Base-by-base conservation (phyloP, 2,329 filamentous ascomycete species). In the Diaporthe citriasiana region DNA sequence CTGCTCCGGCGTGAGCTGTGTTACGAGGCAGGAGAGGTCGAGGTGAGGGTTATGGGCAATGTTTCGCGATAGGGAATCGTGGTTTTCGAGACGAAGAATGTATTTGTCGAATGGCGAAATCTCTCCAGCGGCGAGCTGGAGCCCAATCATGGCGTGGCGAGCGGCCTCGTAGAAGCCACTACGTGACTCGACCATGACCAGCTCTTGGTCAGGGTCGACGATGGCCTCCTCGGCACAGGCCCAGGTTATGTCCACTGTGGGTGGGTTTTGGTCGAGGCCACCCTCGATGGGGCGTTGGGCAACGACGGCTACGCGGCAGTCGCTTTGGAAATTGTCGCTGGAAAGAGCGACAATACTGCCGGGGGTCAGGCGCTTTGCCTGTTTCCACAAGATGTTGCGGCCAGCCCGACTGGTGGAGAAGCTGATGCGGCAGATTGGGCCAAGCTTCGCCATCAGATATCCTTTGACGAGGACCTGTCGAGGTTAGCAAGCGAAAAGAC, bases 141-240 rank as follows among this genome's bases (percentile, higher is more conserved):
- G 83, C 0, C 93, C 92, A 19, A 89, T 84, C 80, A 98, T 86
- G 0, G 92, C 92, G 80, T 97, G 91, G 0, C 94, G 88, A 50
- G 90, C 87, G 0, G 93, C 90, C 81, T 98, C 95, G 76, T 91
- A 98, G 80, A 95, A 97, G 0, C 93, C 92, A 0, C 83, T 82
- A 4, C 92, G 89, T 1, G 93, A 88, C 79, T 98, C 94, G 0
- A 98, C 84, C 94, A 98, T 97, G 15, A 95, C 82, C 81, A 92
- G 92, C 77, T 93, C 91, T 45, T 89, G 82, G 22, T 89, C 87
- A 0, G 94, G 91, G 78, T 98, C 93, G 65, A 97, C 85, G 3
- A 88, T 74, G 0, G 91, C 84, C 33, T 95, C 89, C 3, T 89
- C 84, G 0, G 86, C 78, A 10, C 88, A 82, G 0, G 89, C 89